Evolutionary conservation across 176 grass and related monocot species (phyloP), one percentile per base, ranked within the genome.

Genomic region (Oryza glumipatula): DNA sequence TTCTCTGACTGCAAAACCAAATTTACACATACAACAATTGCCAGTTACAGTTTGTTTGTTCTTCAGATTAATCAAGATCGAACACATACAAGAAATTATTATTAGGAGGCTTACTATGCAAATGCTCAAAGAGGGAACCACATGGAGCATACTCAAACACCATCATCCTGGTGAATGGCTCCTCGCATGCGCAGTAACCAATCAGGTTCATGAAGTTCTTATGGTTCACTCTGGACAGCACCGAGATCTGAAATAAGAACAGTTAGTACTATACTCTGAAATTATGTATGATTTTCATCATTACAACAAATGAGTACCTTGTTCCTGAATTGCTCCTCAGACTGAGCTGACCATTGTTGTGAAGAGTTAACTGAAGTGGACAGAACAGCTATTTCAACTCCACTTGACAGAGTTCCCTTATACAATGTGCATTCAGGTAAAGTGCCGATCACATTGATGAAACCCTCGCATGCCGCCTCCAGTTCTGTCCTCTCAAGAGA

Each of bases 151-250:
- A 95, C 73, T 98, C 96, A 2, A 98, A 91, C 22, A 90, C 88
- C 87, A 98, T 77, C 93, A 98, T 98, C 43, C 93, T 86, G 28
- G 91, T 94, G 67, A 98, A 95, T 5, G 91, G 96, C 43, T 87
- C 80, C 6, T 92, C 85, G 9, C 81, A 88, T 11, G 79, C n/a
- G 24, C 95, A 93, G 74, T 88, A 91, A n/a, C 92, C 95, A 0
- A 98, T 85, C 9, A 98, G 85, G 83, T 93, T 94, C 92, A 98
- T 91, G 74, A 93, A 91, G 82, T 98, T 94, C 79, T 88, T 93
- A 32, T 98, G 95, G 80, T 98, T 95, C 92, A 98, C 76, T 82
- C 85, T 93, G 32, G 95, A 97, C 24, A 97, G 69, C 44, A 38
- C 70, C 0, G 84, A 84, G 41, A 95, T 91, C 95, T 98, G 92